These are phyloP conservation scores for Aspergillus nomiae DNA, from an alignment of 2,329 filamentous ascomycete genomes.

Conservation along the genomic window DNA sequence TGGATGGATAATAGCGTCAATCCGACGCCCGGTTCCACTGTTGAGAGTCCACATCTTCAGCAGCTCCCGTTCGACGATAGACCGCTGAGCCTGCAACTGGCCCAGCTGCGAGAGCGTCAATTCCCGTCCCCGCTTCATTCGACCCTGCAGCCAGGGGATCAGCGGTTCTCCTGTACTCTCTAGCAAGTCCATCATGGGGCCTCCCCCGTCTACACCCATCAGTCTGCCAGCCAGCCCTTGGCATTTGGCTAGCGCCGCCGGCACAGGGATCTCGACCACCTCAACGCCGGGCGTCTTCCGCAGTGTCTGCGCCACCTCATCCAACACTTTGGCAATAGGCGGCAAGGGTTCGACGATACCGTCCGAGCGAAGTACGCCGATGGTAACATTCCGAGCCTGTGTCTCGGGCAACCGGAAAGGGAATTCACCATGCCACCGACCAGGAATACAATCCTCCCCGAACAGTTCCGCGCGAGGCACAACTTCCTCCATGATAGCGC, in stretches of 20 bases:
- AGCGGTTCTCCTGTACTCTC: slow-evolving; percentile 59
- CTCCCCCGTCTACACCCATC: slow-evolving; percentile 60
- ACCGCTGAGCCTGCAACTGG: slow-evolving; percentile 56
- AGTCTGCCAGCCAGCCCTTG: slow-evolving; percentile 60
- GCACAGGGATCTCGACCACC: slow-evolving; percentile 60
- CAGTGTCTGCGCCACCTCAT: slow-evolving; percentile 41
- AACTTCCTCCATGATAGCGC: slow-evolving; percentile 53
- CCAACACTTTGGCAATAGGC: slow-evolving; percentile 41
- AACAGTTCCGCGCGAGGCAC: slow-evolving; percentile 58
- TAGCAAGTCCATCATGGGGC: slow-evolving; percentile 59
- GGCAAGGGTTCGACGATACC: slow-evolving; percentile 42
- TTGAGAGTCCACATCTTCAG: slow-evolving; percentile 56
- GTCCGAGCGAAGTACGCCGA: slow-evolving; percentile 46
- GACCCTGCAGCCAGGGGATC: slow-evolving; percentile 60
- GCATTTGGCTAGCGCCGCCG: slow-evolving; percentile 55
- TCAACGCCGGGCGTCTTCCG: slow-evolving; percentile 49
- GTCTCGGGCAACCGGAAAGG: slow-evolving; percentile 22
- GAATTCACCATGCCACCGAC: slow-evolving; percentile 40
- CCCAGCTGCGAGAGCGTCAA: slow-evolving; percentile 52
- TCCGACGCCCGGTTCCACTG: slow-evolving; percentile 18
- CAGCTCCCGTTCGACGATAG: slow-evolving; percentile 58
- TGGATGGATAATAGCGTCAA: slow-evolving; percentile 66
- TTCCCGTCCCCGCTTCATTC: slow-evolving; percentile 52
- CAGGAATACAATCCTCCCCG: slow-evolving; percentile 49
- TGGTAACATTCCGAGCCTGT: slow-evolving; percentile 35